Percentiles rank a stretch among this genome's conserved stretches.
Conservation (phyloP, 345 rosid genomes). For the Euphorbia pulcherrima region DNA sequence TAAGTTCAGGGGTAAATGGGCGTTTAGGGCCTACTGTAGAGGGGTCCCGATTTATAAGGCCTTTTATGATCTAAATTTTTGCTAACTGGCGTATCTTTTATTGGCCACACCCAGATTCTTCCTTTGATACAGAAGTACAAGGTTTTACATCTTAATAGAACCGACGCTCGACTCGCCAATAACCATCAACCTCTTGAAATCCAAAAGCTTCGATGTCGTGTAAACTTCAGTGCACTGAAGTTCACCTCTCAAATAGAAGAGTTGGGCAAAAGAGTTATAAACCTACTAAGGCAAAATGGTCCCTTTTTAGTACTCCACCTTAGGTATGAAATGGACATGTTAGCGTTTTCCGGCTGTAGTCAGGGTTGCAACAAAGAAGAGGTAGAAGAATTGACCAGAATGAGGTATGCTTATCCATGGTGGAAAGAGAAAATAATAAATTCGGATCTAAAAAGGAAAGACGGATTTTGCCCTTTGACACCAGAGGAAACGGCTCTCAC, state of each 20-base stretch:
- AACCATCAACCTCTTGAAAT: conserved; percentile 65
- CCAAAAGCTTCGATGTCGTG: conserved; percentile 94
- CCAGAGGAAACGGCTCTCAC: conserved; percentile 86
- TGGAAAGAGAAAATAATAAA: conserved; percentile 87
- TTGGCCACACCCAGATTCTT: conserved; percentile 60
- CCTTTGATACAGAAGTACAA: conserved; percentile 80
- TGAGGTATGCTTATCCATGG: conserved; percentile 98
- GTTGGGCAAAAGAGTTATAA: conserved; percentile 72
- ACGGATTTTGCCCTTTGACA: conserved; percentile 82
- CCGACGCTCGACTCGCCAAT: conserved; percentile 90
- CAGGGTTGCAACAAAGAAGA: conserved; percentile 88
- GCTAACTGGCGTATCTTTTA: neutral
- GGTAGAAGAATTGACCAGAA: conserved; percentile 86
- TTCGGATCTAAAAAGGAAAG: conserved; percentile 74
- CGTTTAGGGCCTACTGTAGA: no score
- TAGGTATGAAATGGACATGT: conserved; percentile 98
- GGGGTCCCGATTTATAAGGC: no score
- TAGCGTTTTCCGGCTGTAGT: conserved; percentile 95
- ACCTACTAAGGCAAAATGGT: conserved; percentile 72
- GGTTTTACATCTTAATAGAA: conserved; percentile 80
- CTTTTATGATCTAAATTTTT: no score
- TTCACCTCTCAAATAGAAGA: conserved; percentile 94
- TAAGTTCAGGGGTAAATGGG: no score
- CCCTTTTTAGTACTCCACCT: conserved; percentile 91
- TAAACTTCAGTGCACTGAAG: conserved; percentile 74